Evolutionary conservation across 768 basidiomycete species (phyloP).

Genomic region (Fomitopsis serialis): DNA sequence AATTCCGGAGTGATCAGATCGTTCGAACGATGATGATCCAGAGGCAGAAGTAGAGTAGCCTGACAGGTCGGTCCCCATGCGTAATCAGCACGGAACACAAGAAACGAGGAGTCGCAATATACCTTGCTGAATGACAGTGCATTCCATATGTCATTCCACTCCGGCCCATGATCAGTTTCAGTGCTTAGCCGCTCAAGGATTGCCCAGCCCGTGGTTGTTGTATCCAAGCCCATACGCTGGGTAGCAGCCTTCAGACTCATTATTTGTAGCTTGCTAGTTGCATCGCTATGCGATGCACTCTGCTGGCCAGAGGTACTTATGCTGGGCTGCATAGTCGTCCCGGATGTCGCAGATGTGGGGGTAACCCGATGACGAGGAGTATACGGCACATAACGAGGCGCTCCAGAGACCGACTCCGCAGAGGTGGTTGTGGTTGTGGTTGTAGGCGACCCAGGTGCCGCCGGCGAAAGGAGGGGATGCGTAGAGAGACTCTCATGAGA

Average conservation of each 20-base stretch:
- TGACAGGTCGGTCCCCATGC: conserved; percentile 32
- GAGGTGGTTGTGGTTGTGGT: conserved; percentile 22
- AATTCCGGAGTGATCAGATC: conserved; percentile 67
- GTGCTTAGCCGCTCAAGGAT: conserved; percentile 68
- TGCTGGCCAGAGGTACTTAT: conserved; percentile 28
- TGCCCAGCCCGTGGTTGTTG: conserved; percentile 64
- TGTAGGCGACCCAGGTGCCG: conserved; percentile 23
- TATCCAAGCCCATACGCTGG: conserved; percentile 62
- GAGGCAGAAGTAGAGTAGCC: conserved; percentile 79
- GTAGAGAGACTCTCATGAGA: conserved; percentile 50
- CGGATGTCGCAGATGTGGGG: conserved; percentile 41
- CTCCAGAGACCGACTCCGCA: conserved; percentile 6
- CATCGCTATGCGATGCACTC: conserved; percentile 48
- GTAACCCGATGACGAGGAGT: conserved; percentile 65
- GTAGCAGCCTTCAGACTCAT: conserved; percentile 71
- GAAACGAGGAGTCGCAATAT: conserved; percentile 14
- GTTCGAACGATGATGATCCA: conserved; percentile 47
- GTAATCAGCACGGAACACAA: background rate
- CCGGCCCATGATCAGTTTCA: conserved; percentile 43
- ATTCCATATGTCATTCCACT: conserved; percentile 70
- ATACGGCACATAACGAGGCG: conserved; percentile 66
- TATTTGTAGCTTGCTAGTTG: conserved; percentile 62
- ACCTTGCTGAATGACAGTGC: conserved; percentile 66
- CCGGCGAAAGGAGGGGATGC: conserved; percentile 60
- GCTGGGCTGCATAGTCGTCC: conserved; percentile 35